phyloP scores from a whole-genome alignment of 345 rosid species.

The Geranium rotundifolium region DNA sequence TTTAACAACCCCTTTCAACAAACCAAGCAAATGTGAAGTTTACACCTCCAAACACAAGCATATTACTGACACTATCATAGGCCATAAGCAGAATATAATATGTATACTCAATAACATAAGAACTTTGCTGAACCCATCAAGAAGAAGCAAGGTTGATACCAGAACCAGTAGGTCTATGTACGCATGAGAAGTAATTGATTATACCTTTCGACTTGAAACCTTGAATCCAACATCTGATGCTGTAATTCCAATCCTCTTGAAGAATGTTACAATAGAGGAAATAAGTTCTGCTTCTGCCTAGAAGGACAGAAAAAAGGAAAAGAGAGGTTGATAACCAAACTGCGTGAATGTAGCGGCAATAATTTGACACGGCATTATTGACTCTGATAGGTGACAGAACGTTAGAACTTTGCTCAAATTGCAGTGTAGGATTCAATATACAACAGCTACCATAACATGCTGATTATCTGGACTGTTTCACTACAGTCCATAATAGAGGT shows the following conservation, averaged over 20 bases:
- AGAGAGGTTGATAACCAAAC: neutral
- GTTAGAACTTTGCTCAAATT: neutral
- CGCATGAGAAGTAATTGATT: slow-evolving; percentile 3
- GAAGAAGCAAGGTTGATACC: neutral
- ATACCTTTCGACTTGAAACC: slow-evolving; percentile 92
- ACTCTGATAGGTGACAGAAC: neutral
- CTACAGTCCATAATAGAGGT: neutral
- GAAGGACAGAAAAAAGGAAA: slow-evolving; percentile 1
- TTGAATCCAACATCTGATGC: slow-evolving; percentile 82
- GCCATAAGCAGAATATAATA: too few species aligned
- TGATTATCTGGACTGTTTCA: neutral
- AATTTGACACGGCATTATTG: neutral
- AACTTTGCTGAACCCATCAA: neutral
- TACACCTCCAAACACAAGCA: neutral
- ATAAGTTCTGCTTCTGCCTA: slow-evolving; percentile 97
- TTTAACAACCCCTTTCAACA: neutral
- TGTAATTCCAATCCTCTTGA: slow-evolving; percentile 73
- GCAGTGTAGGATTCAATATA: neutral
- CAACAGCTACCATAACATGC: neutral
- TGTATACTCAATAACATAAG: neutral
- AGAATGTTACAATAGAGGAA: slow-evolving; percentile 69
- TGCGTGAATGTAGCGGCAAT: neutral
- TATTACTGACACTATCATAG: too few species aligned
- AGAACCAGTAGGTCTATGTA: neutral
- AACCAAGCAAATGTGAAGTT: neutral